Percentiles rank a stretch among this genome's conserved stretches.
Conservation (phyloP, 257 asterid genomes). For the Penstemon davidsonii region DNA sequence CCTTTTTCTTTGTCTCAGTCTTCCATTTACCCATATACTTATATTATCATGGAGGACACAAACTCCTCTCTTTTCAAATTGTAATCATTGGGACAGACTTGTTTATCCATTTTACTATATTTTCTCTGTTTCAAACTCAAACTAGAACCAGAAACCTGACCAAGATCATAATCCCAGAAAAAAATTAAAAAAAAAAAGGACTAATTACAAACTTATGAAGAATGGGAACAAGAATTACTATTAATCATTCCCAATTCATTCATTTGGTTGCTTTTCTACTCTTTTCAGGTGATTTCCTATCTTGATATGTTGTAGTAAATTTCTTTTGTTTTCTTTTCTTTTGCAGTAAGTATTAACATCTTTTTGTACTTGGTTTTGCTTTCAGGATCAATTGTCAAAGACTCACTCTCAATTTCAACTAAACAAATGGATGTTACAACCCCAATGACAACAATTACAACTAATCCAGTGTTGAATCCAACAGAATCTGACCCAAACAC, state of each 20-base stretch:
- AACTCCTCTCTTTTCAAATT: slow-evolving; percentile 36
- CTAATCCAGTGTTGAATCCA: slow-evolving; percentile 48
- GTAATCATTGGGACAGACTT: slow-evolving; percentile 48
- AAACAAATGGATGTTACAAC: slow-evolving; percentile 57
- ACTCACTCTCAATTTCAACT: slow-evolving; percentile 32
- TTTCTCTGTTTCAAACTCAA: slow-evolving; percentile 27
- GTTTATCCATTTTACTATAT: no score
- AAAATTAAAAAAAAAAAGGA: slow-evolving; percentile 10
- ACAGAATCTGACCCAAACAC: slow-evolving; percentile 34
- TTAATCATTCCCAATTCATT: slow-evolving; percentile 34
- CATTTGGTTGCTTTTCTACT: slow-evolving; percentile 46
- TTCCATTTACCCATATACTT: slow-evolving; percentile 24
- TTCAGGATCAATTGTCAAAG: slow-evolving; percentile 31
- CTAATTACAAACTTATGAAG: slow-evolving; percentile 25
- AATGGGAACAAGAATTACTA: slow-evolving; percentile 40
- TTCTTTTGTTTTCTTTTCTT: background rate
- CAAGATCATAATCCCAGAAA: background rate
- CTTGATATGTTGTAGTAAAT: background rate
- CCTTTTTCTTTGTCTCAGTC: slow-evolving; percentile 34
- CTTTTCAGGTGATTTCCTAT: slow-evolving; percentile 46
- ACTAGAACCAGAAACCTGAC: slow-evolving; percentile 2
- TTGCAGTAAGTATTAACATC: background rate
- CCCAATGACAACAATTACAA: slow-evolving; percentile 60
- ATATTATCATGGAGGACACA: slow-evolving; percentile 30
- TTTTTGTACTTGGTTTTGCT: slow-evolving; percentile 10